A percentile compares a stretch with the other conserved stretches of the same genome.
Conservation (phyloP, 2,329 filamentous ascomycete genomes). For the Fusarium stilboides region DNA sequence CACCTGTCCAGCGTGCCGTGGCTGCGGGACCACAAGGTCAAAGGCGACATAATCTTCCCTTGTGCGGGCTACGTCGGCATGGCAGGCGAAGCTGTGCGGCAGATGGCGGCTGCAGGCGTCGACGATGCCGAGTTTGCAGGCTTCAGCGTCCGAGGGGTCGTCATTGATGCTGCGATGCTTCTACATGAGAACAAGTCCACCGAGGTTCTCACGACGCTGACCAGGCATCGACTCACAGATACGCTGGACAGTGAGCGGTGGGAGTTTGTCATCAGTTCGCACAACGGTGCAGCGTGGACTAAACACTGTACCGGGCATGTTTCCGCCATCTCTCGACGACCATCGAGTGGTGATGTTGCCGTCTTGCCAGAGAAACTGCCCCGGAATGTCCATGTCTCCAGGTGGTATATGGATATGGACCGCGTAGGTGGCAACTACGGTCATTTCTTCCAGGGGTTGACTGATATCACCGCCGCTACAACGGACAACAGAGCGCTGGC, state of each 20-base stretch:
- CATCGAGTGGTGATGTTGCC: constrained; percentile 11
- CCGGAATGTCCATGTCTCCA: constrained; percentile 3
- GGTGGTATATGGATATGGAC: constrained; percentile 18
- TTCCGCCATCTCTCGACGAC: constrained; percentile 9
- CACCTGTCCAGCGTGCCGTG: constrained; percentile 54
- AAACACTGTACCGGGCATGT: constrained; percentile 43
- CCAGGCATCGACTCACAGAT: constrained; percentile 44
- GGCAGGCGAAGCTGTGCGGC: constrained; percentile 46
- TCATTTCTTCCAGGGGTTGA: constrained; percentile 13
- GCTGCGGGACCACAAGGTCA: constrained; percentile 61
- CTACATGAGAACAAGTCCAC: constrained; percentile 45
- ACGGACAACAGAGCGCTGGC: constrained; percentile 13
- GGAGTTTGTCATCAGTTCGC: constrained; percentile 51
- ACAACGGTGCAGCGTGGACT: constrained; percentile 44
- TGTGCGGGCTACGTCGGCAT: constrained; percentile 57
- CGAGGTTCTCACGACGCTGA: constrained; percentile 54
- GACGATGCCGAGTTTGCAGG: constrained; percentile 23
- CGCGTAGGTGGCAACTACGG: constrained; percentile 15
- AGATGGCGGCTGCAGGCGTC: constrained; percentile 23
- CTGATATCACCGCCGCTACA: constrained; percentile 12
- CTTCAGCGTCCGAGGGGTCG: constrained; percentile 45
- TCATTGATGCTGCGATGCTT: constrained; percentile 52
- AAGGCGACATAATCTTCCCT: constrained; percentile 60
- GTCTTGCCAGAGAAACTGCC: constrained; percentile 10
- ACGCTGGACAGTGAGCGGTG: constrained; percentile 49